phyloP scores from a whole-genome alignment of 768 basidiomycete species.

The Tylopilus sp. region DNA sequence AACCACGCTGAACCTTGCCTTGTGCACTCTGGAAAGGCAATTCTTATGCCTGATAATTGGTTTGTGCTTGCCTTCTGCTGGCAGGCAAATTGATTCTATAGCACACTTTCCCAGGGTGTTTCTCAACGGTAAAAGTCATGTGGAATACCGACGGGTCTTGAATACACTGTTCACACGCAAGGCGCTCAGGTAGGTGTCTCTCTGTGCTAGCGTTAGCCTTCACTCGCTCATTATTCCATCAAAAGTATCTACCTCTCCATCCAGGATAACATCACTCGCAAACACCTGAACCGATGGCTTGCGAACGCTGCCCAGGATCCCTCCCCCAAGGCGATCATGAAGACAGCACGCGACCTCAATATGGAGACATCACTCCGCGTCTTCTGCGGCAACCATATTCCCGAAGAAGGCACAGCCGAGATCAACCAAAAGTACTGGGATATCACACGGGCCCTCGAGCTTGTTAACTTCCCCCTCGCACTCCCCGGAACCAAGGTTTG shows the following conservation, averaged over 20 bases:
- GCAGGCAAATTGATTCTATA: not conserved
- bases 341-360: conserved; percentile 88
- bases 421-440: conserved; percentile 95
- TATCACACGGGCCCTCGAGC: conserved; percentile 91
- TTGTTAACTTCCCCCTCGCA: conserved; percentile 97
- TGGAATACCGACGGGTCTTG: conserved; percentile 88
- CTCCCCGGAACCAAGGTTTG: conserved; percentile 96
- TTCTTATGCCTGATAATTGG: conserved; percentile 89
- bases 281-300: conserved; percentile 75
- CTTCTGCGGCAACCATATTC: conserved; percentile 90
- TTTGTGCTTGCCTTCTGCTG: conserved; percentile 29
- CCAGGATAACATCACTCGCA: conserved; percentile 79
- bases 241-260: conserved; percentile 81
- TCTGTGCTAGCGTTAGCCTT: not conserved
- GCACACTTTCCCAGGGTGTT: conserved; percentile 73
- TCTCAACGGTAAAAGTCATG: conserved; percentile 87
- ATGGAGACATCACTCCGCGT: conserved; percentile 97
- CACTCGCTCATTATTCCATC: conserved; percentile 1
- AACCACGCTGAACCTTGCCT: conserved; percentile 91
- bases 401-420: conserved; percentile 70
- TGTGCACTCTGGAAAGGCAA: conserved; percentile 84
- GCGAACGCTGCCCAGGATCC: conserved; percentile 46
- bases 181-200: conserved; percentile 68
- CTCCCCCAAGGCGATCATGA: conserved; percentile 68
- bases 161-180: conserved; percentile 93